phyloP scores from a whole-genome alignment of 2,329 filamentous ascomycete genomes.

The Neospermospora avenae region DNA sequence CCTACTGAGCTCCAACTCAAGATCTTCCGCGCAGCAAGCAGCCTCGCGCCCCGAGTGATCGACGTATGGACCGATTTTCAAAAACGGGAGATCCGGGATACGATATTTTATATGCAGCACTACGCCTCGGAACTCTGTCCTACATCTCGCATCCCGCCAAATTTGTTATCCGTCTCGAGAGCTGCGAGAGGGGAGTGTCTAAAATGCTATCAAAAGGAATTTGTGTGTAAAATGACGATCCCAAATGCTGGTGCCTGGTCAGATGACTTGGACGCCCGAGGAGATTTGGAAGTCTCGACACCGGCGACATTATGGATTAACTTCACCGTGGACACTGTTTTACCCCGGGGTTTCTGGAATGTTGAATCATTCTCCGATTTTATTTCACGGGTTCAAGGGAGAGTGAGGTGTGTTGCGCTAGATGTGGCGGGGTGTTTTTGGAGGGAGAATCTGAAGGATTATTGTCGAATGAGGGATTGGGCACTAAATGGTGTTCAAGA shows the following conservation, averaged over 20 bases:
- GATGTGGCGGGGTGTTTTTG: slow-evolving; percentile 16
- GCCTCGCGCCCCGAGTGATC: slow-evolving; percentile 9
- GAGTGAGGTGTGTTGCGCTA: slow-evolving; percentile 10
- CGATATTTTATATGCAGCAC: slow-evolving; percentile 12
- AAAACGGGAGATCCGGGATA: slow-evolving; percentile 1
- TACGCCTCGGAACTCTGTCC: slow-evolving; percentile 7
- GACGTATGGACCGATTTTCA: slow-evolving; percentile 19
- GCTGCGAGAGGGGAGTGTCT: slow-evolving; percentile 11
- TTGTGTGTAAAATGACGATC: neutral
- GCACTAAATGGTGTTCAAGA: slow-evolving; percentile 10
- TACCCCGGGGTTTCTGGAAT: slow-evolving; percentile 19
- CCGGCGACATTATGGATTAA: slow-evolving; percentile 12
- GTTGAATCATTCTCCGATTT: slow-evolving; percentile 13
- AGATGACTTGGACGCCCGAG: no score
- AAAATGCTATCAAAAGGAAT: slow-evolving; percentile 12
- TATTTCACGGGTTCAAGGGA: neutral
- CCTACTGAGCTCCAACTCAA: slow-evolving; percentile 21
- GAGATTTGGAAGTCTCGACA: neutral
- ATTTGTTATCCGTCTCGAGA: neutral
- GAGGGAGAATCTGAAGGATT: slow-evolving; percentile 13
- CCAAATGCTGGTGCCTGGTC: neutral
- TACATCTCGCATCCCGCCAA: neutral
- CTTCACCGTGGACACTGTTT: slow-evolving; percentile 11
- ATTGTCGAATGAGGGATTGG: slow-evolving; percentile 4
- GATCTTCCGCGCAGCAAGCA: slow-evolving; percentile 16